Evolutionary conservation across 257 asterid species (phyloP), one percentile per base, ranked within the genome.

Genomic region (Nicotiana noctiflora): DNA sequence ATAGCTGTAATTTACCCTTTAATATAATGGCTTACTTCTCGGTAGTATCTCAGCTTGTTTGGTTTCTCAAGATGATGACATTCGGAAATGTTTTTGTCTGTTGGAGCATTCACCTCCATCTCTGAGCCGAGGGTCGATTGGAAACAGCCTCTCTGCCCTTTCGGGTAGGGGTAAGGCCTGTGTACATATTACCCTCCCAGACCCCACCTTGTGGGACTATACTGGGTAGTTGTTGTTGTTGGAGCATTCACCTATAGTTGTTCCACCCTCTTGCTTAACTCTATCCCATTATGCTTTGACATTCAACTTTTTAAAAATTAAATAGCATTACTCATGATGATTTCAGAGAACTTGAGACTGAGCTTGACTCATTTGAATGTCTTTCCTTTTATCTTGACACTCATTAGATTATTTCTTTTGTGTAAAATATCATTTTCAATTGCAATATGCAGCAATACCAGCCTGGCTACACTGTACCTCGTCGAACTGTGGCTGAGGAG

Each of bases 391-490:
- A 15, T 49, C 15, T 74, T 23, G 40, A 46, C 23, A 13, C 61
- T 74, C 79, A 74, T 74, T 23, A 49, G 79, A 49, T 74, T 37
- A 74, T 49, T 49, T 74, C 23, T 21, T 25, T 44, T 46, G 61
- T 74, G 15, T 14, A 46, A 3, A 23, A 29, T 1, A 23, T 70
- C 59, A 8, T 23, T 49, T 72, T 74, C 15, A 23, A 74, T 46
- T 72, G 61, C 78, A 79, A 57, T 79, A 8, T 89, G 89, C 92
- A 96, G 99, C 88, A 86, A 77, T 96, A 96, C 87, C 93, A 91
- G 74, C 89, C 98, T 85, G 98, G 97, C 80, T 96, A 96, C 85
- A 93, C 94, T 76, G 93, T 97, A 67, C 84, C 93, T 82, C 97
- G 97, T 66, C 92, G 93, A 14, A 92, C 97, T 67, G 93, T 87